Conservation (phyloP, 2,329 filamentous ascomycete genomes). For the Aspergillus japonicus region DNA sequence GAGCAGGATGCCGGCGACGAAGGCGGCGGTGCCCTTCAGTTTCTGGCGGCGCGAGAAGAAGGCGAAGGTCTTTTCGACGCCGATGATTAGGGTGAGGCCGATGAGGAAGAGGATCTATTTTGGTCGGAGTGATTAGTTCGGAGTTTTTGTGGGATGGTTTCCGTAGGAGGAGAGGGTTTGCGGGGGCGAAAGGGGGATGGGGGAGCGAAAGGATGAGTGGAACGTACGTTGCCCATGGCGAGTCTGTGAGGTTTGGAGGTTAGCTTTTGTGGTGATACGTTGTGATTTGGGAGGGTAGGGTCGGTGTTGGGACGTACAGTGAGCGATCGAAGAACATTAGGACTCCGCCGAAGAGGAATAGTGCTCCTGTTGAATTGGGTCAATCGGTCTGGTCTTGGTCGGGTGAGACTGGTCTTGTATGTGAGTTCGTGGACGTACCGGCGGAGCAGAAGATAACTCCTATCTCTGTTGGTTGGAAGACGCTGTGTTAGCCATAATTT, state of each 20-base stretch:
- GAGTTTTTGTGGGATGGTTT: slow-evolving; percentile 13
- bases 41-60: slow-evolving; percentile 97
- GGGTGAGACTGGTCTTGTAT: neutral
- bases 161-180: slow-evolving; percentile 6
- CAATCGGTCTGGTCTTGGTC: neutral
- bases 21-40: slow-evolving; percentile 84
- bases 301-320: slow-evolving; percentile 62
- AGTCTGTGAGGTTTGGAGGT: slow-evolving; percentile 58
- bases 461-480: slow-evolving; percentile 67
- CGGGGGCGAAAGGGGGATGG: slow-evolving; percentile 10
- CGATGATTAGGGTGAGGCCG: slow-evolving; percentile 94
- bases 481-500: slow-evolving; percentile 19
- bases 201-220: neutral
- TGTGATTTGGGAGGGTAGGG: neutral
- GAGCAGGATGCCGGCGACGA: slow-evolving; percentile 76
- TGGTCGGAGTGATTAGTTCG: slow-evolving; percentile 3
- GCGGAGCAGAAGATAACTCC: slow-evolving; percentile 97
- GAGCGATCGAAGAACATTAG: slow-evolving; percentile 97
- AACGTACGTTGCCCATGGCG: slow-evolving; percentile 88
- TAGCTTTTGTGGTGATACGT: neutral
- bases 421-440: slow-evolving; percentile 61
- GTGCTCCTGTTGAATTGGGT: slow-evolving; percentile 64
- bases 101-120: slow-evolving; percentile 91
- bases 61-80: slow-evolving; percentile 80
- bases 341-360: slow-evolving; percentile 93